Conservation (phyloP, 345 rosid species). For the Eucalyptus cloeziana region DNA sequence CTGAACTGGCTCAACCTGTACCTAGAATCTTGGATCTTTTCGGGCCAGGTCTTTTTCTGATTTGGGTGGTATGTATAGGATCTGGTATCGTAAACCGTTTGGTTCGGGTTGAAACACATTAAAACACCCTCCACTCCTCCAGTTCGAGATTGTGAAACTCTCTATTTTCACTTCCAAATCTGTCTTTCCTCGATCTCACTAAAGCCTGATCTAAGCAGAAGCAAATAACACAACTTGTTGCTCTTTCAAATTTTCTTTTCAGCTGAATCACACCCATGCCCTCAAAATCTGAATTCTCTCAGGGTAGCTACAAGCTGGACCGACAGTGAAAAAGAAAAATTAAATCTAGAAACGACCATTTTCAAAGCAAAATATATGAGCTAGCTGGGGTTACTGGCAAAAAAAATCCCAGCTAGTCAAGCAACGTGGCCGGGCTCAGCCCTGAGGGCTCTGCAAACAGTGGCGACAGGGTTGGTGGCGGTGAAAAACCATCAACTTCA, state of each 20-base stretch:
- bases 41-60: not conserved
- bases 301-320: not conserved
- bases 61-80: not conserved
- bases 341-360: not conserved
- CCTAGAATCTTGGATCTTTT: not conserved
- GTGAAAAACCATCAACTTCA: not conserved
- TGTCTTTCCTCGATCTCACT: not conserved
- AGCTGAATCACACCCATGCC: not conserved
- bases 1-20: not conserved
- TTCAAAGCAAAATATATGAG: not conserved
- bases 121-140: not conserved
- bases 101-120: not conserved
- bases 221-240: not conserved
- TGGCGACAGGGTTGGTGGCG: slow-evolving; percentile 2
- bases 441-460: slow-evolving; percentile 35
- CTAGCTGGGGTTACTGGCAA: slow-evolving; percentile 11
- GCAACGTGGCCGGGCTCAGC: slow-evolving; percentile 34
- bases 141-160: not conserved
- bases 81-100: not conserved
- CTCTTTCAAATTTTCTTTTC: not conserved
- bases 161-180: not conserved
- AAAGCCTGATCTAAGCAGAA: not conserved
- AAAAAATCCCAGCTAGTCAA: slow-evolving; percentile 61
- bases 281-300: not conserved
- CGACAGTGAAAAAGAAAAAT: not conserved